Percentiles rank a stretch among this genome's conserved stretches.
Evolutionary conservation across 2,329 filamentous ascomycete genomes (phyloP).

Genomic region (Trichothecium sympodiale): DNA sequence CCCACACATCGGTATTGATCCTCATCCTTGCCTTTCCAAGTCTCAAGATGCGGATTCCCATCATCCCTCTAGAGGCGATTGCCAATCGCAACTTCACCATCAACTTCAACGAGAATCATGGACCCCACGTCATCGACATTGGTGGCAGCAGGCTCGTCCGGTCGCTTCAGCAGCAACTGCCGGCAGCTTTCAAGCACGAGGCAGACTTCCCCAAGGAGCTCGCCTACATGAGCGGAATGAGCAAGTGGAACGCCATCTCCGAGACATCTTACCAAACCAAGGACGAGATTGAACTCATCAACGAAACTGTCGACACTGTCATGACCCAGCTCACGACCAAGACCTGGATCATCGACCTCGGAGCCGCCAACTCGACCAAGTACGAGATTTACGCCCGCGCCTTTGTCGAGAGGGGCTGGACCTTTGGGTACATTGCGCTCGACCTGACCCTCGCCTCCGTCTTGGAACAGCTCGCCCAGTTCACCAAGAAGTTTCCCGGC

Average conservation of each 20-base stretch:
- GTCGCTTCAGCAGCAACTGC: conserved; percentile 6
- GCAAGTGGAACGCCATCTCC: conserved; percentile 9
- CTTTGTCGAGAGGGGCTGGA: conserved; percentile 8
- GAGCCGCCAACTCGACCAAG: conserved; percentile 11
- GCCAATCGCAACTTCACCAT: too few relatives aligned
- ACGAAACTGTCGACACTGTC: conserved; percentile 6
- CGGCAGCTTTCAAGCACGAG: conserved; percentile 4
- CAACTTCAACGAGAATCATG: too few relatives aligned
- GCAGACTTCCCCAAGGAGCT: conserved; percentile 13
- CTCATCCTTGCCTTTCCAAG: too few relatives aligned
- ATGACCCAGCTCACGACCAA: conserved; percentile 5
- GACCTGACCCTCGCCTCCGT: conserved; percentile 8
- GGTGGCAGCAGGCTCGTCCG: conserved; percentile 8
- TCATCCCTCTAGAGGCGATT: too few relatives aligned
- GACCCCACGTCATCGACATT: conserved; percentile 10
- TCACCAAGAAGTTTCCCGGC: conserved; percentile 5
- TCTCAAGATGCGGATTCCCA: too few relatives aligned
- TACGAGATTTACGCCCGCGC: conserved; percentile 10
- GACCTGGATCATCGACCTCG: conserved; percentile 10
- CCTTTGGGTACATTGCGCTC: conserved; percentile 8
- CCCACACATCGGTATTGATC: too few relatives aligned
- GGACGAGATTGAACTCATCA: conserved; percentile 9
- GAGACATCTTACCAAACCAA: conserved; percentile 11
- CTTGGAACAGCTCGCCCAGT: conserved; percentile 4
- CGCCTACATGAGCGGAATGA: conserved; percentile 11